These are phyloP conservation scores for Boletus insuetus DNA, from an alignment of 768 basidiomycete genomes.

Conservation along the genomic window DNA sequence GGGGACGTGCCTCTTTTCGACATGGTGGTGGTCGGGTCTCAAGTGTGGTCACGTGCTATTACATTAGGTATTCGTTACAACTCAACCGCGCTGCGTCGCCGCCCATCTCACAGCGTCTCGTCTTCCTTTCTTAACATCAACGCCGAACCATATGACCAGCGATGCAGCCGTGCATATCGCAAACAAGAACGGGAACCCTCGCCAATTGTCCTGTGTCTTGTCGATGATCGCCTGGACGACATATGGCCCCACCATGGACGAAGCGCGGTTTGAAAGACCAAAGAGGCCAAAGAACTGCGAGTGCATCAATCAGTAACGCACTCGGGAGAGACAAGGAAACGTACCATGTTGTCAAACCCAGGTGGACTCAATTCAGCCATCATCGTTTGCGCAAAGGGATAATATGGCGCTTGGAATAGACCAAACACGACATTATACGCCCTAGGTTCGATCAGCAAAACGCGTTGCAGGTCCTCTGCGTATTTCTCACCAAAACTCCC, in stretches of 20 bases:
- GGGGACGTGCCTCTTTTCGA: conserved; percentile 71
- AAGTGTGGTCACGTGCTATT: not conserved
- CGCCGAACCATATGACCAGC: conserved; percentile 73
- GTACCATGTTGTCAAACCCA: conserved; percentile 80
- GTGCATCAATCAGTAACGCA: not conserved
- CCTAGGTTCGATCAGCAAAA: conserved; percentile 36
- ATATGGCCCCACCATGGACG: conserved; percentile 85
- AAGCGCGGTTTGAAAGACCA: conserved; percentile 79
- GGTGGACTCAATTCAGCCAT: conserved; percentile 88
- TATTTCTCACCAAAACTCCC: conserved; percentile 77
- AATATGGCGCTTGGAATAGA: conserved; percentile 84
- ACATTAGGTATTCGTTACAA: not conserved
- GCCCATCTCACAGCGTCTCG: conserved; percentile 62
- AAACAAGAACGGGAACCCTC: conserved; percentile 83
- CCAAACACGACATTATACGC: conserved; percentile 80
- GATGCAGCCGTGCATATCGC: conserved; percentile 65
- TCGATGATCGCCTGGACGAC: conserved; percentile 84
- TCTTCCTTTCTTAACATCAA: conserved; percentile 62
- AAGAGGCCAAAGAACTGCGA: conserved; percentile 82
- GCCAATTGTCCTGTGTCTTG: conserved; percentile 70
- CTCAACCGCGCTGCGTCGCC: conserved; percentile 22
- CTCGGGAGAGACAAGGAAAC: not conserved
- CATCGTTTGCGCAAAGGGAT: conserved; percentile 83
- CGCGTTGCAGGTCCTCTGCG: not conserved
- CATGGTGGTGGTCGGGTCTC: conserved; percentile 40